Evolutionary conservation across 306 rosid genomes (phyloP), one percentile per base, ranked within the genome.

Genomic region (Quercus ilex): DNA sequence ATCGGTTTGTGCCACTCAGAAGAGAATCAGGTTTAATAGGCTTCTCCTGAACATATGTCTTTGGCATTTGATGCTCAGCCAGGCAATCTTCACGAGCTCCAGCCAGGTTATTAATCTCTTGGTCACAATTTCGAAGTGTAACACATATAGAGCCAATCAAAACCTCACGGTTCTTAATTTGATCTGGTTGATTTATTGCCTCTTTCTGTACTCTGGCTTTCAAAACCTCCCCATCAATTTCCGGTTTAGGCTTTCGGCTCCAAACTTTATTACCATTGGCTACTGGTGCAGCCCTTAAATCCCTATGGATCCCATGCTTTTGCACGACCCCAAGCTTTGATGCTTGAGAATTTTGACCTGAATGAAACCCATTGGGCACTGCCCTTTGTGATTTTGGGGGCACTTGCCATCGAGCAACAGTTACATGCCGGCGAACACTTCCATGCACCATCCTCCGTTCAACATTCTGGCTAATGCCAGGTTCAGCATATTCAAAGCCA

Each of bases 121-220:
- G 84, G 74, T 74, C 69, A 86, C 85, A 77, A 81, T 86, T 84
- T 76, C 85, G 81, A 31, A 93, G 85, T 19, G 87, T 77, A 76
- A 94, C 91, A 21, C 94, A 41, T 74, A 94, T 88, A 46, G 98
- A 94, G 77, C 98, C 98, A 74, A 94, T 94, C 78, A 94, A 77
- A 74, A 94, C 87, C 85, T 90, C 92, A 38, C 74, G 79, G 64
- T 86, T 83, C 82, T 89, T 89, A 46, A 55, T 74, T 78, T 74
- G 77, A 77, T 86, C 91, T 12, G 77, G 75, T 46, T 72, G 75
- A 77, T 63, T 59, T 26, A 33, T 59, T 13, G 84, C 56, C 83
- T 89, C 89, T 60, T 77, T 76, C 77, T 81, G 84, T 59, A 55
- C 73, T 46, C 43, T 79, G 79, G 87, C 74, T 77, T 89, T 83